Evolutionary conservation across 176 grass and related monocot genomes (phyloP).

Genomic region (Triticum timopheevii): DNA sequence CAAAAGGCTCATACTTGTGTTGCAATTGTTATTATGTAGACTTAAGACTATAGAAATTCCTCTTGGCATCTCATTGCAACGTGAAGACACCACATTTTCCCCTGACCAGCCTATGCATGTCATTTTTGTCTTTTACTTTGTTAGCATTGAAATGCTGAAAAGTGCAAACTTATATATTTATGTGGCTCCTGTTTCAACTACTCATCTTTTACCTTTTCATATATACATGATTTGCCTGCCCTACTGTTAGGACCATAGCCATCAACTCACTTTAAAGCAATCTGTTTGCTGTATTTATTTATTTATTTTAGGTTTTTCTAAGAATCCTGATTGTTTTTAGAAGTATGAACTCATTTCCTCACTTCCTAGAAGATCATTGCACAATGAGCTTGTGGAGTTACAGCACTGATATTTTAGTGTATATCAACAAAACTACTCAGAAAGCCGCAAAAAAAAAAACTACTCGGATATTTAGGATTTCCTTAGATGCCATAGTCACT

Average conservation of each 20-base stretch:
- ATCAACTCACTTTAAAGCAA: conserved; percentile 30
- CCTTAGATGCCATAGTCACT: not conserved
- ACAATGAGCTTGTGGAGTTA: not conserved
- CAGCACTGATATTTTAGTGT: not conserved
- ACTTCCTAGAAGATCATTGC: not conserved
- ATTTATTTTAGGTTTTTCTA: not conserved
- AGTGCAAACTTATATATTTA: not conserved
- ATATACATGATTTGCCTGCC: conserved; percentile 16
- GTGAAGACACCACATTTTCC: not conserved
- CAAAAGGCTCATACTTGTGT: not conserved
- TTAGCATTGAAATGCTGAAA: conserved; percentile 9
- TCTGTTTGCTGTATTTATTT: not conserved
- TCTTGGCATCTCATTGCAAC: not conserved
- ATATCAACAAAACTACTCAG: not conserved
- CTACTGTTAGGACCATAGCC: conserved; percentile 25
- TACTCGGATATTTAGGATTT: not conserved
- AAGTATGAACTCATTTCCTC: not conserved
- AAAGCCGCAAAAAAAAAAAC: not conserved
- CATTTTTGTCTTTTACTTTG: not conserved
- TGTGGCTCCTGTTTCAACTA: not conserved
- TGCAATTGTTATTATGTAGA: not conserved
- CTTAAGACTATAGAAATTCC: not conserved
- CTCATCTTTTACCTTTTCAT: conserved; percentile 23
- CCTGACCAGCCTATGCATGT: not conserved
- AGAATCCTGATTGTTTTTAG: not conserved